phyloP scores from a whole-genome alignment of 805 yeast species.

The Candida multigemmis region DNA sequence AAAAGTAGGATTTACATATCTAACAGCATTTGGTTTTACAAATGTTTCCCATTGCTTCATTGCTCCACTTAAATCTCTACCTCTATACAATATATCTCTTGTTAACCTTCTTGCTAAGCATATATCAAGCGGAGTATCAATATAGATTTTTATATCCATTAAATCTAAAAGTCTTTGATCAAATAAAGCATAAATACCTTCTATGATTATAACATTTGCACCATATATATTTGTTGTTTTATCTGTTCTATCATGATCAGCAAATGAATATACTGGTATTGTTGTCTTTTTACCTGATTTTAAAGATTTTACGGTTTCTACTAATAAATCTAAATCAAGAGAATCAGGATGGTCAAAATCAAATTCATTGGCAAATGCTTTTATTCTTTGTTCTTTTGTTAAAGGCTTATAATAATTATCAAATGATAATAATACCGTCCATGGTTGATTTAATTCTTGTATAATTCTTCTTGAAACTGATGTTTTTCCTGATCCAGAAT shows the following conservation, averaged over 20 bases:
- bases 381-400: conserved; percentile 44
- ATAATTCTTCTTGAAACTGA: conserved; percentile 81
- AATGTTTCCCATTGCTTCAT: conserved; percentile 83
- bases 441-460: conserved; percentile 72
- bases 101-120: conserved; percentile 84
- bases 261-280: conserved; percentile 49
- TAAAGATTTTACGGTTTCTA: conserved; percentile 52
- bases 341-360: conserved; percentile 90
- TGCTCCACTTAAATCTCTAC: conserved; percentile 76
- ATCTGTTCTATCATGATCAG: conserved; percentile 57
- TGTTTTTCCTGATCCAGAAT: conserved; percentile 81
- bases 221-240: conserved; percentile 77
- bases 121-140: conserved; percentile 88
- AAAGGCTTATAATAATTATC: conserved; percentile 88
- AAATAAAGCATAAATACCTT: conserved; percentile 81
- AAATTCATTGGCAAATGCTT: conserved; percentile 61
- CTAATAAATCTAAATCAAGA: conserved; percentile 66
- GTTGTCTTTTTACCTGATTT: conserved; percentile 52
- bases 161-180: conserved; percentile 59
- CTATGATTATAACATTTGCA: conserved; percentile 86
- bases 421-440: conserved; percentile 85
- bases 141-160: conserved; percentile 83
- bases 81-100: conserved; percentile 80
- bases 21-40: conserved; percentile 87
- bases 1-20: conserved; percentile 68